phyloP scores from a whole-genome alignment of 495 filamentous ascomycete species.

The Aspergillus asperescens region DNA sequence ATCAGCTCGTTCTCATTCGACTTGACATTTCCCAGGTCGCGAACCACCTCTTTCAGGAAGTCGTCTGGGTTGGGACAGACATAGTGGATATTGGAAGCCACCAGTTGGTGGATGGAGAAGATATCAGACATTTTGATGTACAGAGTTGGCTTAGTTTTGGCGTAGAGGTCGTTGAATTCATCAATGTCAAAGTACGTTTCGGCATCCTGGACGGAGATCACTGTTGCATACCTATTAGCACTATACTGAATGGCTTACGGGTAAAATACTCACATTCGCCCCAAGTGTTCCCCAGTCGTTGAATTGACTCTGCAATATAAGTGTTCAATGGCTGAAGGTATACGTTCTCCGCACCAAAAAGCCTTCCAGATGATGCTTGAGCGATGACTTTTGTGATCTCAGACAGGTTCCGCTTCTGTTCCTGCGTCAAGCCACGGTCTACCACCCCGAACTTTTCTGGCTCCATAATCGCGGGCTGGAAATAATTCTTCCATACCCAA shows the following conservation, averaged over 20 bases:
- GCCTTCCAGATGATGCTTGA: conserved; percentile 76
- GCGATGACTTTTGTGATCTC: conserved; percentile 88
- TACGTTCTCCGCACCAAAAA: conserved; percentile 90
- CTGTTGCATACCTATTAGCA: conserved; percentile 34
- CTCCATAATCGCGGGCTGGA: conserved; percentile 78
- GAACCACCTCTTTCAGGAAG: conserved; percentile 81
- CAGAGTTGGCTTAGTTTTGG: conserved; percentile 88
- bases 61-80: conserved; percentile 80
- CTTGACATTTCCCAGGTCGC: conserved; percentile 91
- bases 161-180: conserved; percentile 95
- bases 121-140: conserved; percentile 99
- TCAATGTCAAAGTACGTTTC: conserved; percentile 96
- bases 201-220: conserved; percentile 78
- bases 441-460: conserved; percentile 88
- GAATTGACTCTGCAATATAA: conserved; percentile 80
- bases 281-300: conserved; percentile 74
- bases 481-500: conserved; percentile 91
- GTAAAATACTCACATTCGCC: conserved; percentile 46
- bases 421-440: conserved; percentile 77
- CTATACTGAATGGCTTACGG: conserved; percentile 1
- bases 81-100: conserved; percentile 68
- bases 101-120: conserved; percentile 88
- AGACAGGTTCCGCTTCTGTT: conserved; percentile 87
- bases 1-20: conserved; percentile 90
- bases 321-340: conserved; percentile 92